These are phyloP conservation scores for Warburgia ugandensis DNA, from an alignment of 164 flowering plant genomes.

Conservation along the genomic window DNA sequence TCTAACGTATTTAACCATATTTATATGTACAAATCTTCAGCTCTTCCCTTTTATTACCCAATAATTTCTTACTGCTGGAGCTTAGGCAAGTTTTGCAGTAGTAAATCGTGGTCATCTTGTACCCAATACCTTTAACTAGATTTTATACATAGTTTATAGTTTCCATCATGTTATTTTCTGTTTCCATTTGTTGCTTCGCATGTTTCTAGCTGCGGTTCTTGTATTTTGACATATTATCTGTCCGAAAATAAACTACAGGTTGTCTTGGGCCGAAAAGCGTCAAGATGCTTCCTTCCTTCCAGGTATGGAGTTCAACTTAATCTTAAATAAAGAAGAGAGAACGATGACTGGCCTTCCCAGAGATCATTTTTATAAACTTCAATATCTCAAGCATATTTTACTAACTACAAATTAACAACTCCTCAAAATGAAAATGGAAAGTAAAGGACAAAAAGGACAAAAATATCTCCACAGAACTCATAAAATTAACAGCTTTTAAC, in stretches of 20 bases:
- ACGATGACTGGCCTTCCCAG: neutral
- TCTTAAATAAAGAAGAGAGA: neutral
- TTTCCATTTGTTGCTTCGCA: neutral
- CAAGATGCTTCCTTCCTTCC: constrained; percentile 51
- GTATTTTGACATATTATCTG: neutral
- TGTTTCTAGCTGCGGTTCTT: neutral
- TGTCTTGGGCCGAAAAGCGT: constrained; percentile 62
- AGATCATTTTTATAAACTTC: too few relatives aligned
- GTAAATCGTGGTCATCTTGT: too few relatives aligned
- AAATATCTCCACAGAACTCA: neutral
- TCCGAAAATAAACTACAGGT: constrained; percentile 24
- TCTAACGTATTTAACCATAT: too few relatives aligned
- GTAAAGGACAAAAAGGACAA: neutral
- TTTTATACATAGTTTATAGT: too few relatives aligned
- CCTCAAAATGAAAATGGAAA: neutral
- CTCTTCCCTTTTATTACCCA: too few relatives aligned
- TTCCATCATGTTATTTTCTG: too few relatives aligned
- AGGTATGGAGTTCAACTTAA: constrained; percentile 23
- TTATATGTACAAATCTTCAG: too few relatives aligned
- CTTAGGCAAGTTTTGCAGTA: too few relatives aligned
- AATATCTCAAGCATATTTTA: neutral
- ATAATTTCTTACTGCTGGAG: too few relatives aligned
- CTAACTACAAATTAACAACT: neutral
- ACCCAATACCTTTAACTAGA: too few relatives aligned
- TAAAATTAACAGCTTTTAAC: neutral